These are phyloP conservation scores for Theobroma grandiflorum DNA, from an alignment of 441 rosid species.

Conservation along the genomic window DNA sequence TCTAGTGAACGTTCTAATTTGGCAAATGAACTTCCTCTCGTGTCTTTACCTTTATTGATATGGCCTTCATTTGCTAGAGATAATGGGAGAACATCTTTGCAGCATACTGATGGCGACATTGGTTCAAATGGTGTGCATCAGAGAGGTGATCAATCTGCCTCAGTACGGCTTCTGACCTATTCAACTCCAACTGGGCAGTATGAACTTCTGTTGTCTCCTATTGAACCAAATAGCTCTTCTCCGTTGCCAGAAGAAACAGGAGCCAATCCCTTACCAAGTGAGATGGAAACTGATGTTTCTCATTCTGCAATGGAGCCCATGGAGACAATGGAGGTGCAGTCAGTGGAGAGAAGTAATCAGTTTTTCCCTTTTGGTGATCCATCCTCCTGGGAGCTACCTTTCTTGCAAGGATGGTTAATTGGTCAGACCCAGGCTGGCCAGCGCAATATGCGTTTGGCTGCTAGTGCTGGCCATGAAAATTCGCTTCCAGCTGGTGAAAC, in stretches of 20 bases:
- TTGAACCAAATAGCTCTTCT: constrained; percentile 55
- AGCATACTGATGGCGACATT: constrained; percentile 48
- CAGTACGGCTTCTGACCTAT: constrained; percentile 60
- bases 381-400: constrained; percentile 84
- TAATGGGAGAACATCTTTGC: constrained; percentile 61
- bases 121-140: constrained; percentile 54
- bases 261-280: constrained; percentile 45
- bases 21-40: constrained; percentile 74
- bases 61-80: constrained; percentile 70
- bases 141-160: constrained; percentile 50
- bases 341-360: constrained; percentile 62
- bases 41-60: constrained; percentile 66
- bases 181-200: constrained; percentile 58
- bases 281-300: constrained; percentile 50
- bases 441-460: constrained; percentile 48
- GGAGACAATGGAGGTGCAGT: constrained; percentile 68
- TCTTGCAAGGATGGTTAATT: constrained; percentile 90
- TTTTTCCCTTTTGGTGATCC: constrained; percentile 69
- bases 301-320: constrained; percentile 50
- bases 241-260: constrained; percentile 49
- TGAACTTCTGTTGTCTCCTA: constrained; percentile 57
- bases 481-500: constrained; percentile 40
- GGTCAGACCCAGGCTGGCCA: constrained; percentile 86
- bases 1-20: constrained; percentile 58
- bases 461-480: constrained; percentile 53